Evolutionary conservation across 495 filamentous ascomycete species (phyloP).

Genomic region (Penicillium longicatenatum): DNA sequence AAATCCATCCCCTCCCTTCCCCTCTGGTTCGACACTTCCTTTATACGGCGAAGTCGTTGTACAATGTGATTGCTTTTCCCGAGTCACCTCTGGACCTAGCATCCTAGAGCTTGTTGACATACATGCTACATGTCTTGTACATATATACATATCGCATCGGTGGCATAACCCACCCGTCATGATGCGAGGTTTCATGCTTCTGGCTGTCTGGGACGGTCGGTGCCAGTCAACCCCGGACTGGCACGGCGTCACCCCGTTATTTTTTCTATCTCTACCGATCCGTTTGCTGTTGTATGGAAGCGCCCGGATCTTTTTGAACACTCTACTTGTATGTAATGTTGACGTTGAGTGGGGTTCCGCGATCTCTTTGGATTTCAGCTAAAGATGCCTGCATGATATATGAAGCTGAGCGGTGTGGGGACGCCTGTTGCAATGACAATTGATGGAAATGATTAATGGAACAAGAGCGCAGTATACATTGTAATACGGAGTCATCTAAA

Average conservation of each 20-base stretch:
- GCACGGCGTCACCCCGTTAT: neutral
- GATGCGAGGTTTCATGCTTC: slow-evolving; percentile 4
- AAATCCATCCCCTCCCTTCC: neutral
- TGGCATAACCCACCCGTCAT: slow-evolving; percentile 4
- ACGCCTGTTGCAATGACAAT: slow-evolving; percentile 19
- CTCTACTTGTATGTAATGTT: slow-evolving; percentile 35
- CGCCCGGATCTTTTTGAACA: slow-evolving; percentile 13
- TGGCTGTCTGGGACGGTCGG: neutral
- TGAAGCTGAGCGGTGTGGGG: slow-evolving; percentile 15
- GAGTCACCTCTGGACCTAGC: slow-evolving; percentile 16
- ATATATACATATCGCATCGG: slow-evolving; percentile 25
- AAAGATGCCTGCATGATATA: slow-evolving; percentile 18
- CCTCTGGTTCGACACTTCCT: slow-evolving; percentile 20
- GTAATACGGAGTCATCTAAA: neutral
- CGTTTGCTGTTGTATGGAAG: slow-evolving; percentile 9
- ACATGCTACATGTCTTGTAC: slow-evolving; percentile 33
- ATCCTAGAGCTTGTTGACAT: slow-evolving; percentile 29
- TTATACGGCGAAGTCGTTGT: slow-evolving; percentile 25
- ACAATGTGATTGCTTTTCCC: slow-evolving; percentile 24
- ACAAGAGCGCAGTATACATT: neutral
- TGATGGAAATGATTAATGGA: slow-evolving; percentile 20
- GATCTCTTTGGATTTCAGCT: slow-evolving; percentile 19
- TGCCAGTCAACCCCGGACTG: slow-evolving; percentile 1
- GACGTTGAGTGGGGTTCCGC: slow-evolving; percentile 17
- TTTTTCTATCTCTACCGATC: slow-evolving; percentile 12